Base-by-base conservation (phyloP, 2,329 filamentous ascomycete genomes). In the Geosmithia morbida region DNA sequence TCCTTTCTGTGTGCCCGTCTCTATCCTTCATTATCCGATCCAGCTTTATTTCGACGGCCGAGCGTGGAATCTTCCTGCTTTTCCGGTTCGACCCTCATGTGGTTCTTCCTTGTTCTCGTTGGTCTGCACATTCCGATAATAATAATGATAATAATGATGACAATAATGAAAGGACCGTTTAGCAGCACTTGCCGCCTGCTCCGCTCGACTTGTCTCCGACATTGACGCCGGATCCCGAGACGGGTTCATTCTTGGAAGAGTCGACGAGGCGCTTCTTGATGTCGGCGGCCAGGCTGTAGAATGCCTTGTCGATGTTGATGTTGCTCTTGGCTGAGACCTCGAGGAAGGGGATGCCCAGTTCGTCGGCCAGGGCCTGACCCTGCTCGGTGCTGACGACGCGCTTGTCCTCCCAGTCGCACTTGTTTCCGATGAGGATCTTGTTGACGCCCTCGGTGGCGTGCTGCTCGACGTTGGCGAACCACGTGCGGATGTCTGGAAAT, bases 361-460 rank as follows among this genome's bases (percentile, higher is more conserved):
- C 92, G 68, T 95, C 85, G 50, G 92, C 92, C 48, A 98, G 79
- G 54, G 83, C 83, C 67, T 98, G 89, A 57, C 92, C 92, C 61
- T 88, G 84, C 65, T 96, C 89, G 50, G 85, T 94, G 45, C 87
- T 88, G 41, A 98, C 85, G 48, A 86, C 88, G 56, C 92, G 84
- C 77, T 97, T 97, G 71, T 98, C 92, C 68, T 97, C 92, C 92
- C 92, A 97, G 69, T 98, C 92, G 71, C 92, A 98, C 72, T 98
- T 98, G 78, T 98, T 98, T 64, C 92, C 92, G 56, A 98, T 96
- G 55, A 98, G 79, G 62, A 98, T 97, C 76, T 97, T 98, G 80
- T 97, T 96, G 62, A 98, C 92, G 59, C 92, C 92, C 70, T 97
- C 92, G 59, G 87, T 95, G 50, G 92, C 92, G 70, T 98, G 89